phyloP scores from a whole-genome alignment of 805 yeast species.

The Metschnikowia gruessii region DNA sequence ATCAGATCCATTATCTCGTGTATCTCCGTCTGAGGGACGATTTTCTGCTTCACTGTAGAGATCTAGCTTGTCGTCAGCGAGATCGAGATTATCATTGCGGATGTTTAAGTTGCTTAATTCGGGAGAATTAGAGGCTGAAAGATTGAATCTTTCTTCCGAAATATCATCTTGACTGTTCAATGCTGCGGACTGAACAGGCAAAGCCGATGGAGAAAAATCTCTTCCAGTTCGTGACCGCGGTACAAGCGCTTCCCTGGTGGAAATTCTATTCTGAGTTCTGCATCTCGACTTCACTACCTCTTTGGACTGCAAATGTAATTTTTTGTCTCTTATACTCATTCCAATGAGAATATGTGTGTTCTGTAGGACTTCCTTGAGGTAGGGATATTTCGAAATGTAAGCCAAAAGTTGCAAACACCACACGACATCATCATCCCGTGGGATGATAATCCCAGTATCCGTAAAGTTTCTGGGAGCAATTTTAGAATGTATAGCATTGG shows the following conservation, averaged over 20 bases:
- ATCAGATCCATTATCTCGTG: conserved; percentile 20
- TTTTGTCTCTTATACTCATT: conserved; percentile 47
- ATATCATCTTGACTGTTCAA: conserved; percentile 7
- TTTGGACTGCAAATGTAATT: conserved; percentile 35
- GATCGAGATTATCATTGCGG: conserved; percentile 31
- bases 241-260: conserved; percentile 32
- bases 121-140: conserved; percentile 40
- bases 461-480: conserved; percentile 39
- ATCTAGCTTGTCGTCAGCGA: conserved; percentile 36
- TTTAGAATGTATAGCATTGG: conserved; percentile 28
- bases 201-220: conserved; percentile 11
- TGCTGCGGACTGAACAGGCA: conserved; percentile 11
- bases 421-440: conserved; percentile 88
- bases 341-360: conserved; percentile 71
- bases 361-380: conserved; percentile 70
- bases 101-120: conserved; percentile 34
- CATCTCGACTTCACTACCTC: conserved; percentile 33
- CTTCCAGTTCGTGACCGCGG: conserved; percentile 33
- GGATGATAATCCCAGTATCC: conserved; percentile 71
- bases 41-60: conserved; percentile 25
- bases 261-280: conserved; percentile 29
- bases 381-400: conserved; percentile 87
- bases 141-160: conserved; percentile 26
- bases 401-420: conserved; percentile 93
- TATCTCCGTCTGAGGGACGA: conserved; percentile 22